These are phyloP conservation scores for Calonectria crousiana DNA, from an alignment of 2,329 filamentous ascomycete species.

Conservation along the genomic window DNA sequence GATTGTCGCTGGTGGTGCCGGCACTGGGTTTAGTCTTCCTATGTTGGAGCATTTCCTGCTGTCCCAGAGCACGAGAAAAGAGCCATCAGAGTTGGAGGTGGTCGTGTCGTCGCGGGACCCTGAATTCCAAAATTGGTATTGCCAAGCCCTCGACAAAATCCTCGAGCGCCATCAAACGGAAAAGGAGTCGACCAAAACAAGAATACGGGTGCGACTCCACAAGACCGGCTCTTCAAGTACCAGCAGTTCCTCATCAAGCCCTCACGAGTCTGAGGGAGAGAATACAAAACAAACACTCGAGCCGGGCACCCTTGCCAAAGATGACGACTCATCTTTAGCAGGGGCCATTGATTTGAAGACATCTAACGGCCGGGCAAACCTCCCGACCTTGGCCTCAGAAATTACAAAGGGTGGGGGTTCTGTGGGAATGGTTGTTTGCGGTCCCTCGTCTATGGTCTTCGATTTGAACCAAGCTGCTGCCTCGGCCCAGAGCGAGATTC, in stretches of 20 bases:
- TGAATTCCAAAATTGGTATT: background rate
- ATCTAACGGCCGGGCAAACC: background rate
- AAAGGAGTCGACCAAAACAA: background rate
- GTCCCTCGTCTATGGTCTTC: background rate
- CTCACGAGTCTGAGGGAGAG: background rate
- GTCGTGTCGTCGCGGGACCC: background rate
- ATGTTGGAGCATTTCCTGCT: background rate
- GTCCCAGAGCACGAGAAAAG: background rate
- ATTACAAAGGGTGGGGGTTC: background rate
- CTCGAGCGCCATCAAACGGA: background rate
- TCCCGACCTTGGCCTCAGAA: background rate
- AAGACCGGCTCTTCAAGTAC: background rate
- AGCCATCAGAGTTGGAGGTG: background rate
- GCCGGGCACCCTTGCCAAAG: background rate
- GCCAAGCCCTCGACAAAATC: background rate
- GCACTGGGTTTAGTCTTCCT: background rate
- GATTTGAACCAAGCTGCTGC: background rate
- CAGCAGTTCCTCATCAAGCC: background rate
- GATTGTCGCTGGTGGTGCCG: background rate
- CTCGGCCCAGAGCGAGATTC: background rate
- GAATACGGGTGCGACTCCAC: background rate
- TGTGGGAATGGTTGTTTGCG: background rate
- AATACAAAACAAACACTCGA: background rate
- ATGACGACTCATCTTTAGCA: background rate
- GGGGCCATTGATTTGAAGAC: background rate